Evolutionary conservation across 148 eudicot species (phyloP).

Genomic region (Mesembryanthemum crystallinum): DNA sequence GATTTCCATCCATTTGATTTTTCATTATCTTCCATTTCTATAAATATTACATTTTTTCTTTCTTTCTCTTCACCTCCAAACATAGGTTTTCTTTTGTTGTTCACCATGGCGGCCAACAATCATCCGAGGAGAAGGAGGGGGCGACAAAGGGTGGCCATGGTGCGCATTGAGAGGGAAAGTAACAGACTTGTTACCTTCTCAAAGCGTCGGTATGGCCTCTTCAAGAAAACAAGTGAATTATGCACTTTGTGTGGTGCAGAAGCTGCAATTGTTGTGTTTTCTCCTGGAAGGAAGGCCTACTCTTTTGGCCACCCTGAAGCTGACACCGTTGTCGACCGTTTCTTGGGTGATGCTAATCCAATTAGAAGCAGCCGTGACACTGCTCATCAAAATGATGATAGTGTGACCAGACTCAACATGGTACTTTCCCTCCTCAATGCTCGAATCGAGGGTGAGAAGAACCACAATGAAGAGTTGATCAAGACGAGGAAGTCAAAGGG

Average conservation of each 20-base stretch:
- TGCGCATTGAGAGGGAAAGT: slow-evolving; percentile 32
- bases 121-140: slow-evolving; percentile 15
- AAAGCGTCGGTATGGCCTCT: slow-evolving; percentile 29
- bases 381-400: slow-evolving; percentile 8
- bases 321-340: slow-evolving; percentile 19
- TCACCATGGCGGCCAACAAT: slow-evolving; percentile 19
- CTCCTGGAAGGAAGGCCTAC: slow-evolving; percentile 31
- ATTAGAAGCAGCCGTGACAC: neutral
- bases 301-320: slow-evolving; percentile 33
- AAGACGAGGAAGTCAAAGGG: neutral
- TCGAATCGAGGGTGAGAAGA: slow-evolving; percentile 35
- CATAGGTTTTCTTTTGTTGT: neutral
- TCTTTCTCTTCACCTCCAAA: too few relatives aligned
- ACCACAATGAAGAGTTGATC: too few relatives aligned
- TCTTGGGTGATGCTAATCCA: neutral
- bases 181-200: slow-evolving; percentile 36
- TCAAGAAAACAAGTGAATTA: slow-evolving; percentile 31
- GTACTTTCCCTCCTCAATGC: slow-evolving; percentile 27
- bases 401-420: too few relatives aligned
- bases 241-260: slow-evolving; percentile 35
- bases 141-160: slow-evolving; percentile 30
- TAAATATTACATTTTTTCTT: too few relatives aligned
- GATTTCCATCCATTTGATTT: too few relatives aligned
- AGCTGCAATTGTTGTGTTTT: slow-evolving; percentile 29
- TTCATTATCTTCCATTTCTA: too few relatives aligned